Percentiles rank a stretch among this genome's conserved stretches.
These are phyloP conservation scores for Elongisporangium anandrum DNA, from an alignment of 352 stramenopile species.

Conservation along the genomic window DNA sequence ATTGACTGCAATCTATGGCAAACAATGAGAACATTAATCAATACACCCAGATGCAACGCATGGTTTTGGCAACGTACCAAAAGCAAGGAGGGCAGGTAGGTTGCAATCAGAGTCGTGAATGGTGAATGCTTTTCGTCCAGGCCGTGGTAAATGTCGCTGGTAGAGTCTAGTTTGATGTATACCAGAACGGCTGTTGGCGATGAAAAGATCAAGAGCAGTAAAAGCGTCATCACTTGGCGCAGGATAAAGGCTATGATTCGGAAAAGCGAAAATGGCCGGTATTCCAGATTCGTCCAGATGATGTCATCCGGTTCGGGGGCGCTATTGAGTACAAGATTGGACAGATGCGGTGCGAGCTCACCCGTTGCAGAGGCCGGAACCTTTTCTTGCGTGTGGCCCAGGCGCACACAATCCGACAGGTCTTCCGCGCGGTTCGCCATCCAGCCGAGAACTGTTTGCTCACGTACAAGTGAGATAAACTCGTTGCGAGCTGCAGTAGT, in stretches of 20 bases:
- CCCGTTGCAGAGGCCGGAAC: not conserved
- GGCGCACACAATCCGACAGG: constrained; percentile 3
- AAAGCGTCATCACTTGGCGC: constrained; percentile 46
- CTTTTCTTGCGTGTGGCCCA: constrained; percentile 15
- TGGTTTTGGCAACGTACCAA: constrained; percentile 26
- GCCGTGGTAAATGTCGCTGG: constrained; percentile 48
- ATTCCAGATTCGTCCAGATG: constrained; percentile 71
- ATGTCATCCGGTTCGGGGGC: constrained; percentile 76
- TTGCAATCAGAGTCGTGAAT: constrained; percentile 54
- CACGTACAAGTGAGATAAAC: constrained; percentile 47
- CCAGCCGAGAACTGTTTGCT: constrained; percentile 33
- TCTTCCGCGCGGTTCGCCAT: constrained; percentile 33
- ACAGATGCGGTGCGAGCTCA: constrained; percentile 33
- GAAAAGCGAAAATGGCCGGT: constrained; percentile 41
- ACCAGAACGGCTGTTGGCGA: constrained; percentile 76
- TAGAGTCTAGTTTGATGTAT: constrained; percentile 77
- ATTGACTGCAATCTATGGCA: constrained; percentile 62
- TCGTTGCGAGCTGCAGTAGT: constrained; percentile 49
- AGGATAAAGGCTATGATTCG: constrained; percentile 30
- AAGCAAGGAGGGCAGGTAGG: constrained; percentile 70
- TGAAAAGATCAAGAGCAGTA: constrained; percentile 65
- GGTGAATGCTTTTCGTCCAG: constrained; percentile 41
- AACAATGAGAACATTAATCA: not conserved
- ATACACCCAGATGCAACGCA: constrained; percentile 3
- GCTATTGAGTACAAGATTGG: constrained; percentile 50